Evolutionary conservation across 768 basidiomycete genomes (phyloP), one percentile per base, ranked within the genome.

Genomic region (Favolaschia claudopus): DNA sequence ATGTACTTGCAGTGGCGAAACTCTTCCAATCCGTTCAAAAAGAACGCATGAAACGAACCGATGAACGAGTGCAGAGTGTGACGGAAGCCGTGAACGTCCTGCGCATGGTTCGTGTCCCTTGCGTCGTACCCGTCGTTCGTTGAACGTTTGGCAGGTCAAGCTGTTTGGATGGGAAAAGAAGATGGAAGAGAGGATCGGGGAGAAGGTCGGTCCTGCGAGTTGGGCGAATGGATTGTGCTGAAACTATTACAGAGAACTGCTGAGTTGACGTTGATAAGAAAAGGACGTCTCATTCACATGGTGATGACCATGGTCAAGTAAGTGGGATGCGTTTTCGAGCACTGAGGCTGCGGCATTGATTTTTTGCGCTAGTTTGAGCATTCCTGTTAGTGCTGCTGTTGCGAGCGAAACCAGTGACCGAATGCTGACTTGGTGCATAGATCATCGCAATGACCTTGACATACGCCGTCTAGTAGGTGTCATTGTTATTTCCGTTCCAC

Each of bases 161-260:
- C 74, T 91, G 37, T 90, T 92, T 64, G 89, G 81, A 5, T 83
- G 89, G 82, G 82, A 88, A 78, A 78, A 81, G 51, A 80, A 83
- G 42, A 82, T 89, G 68, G 76, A 82, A 27, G 71, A 79, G 9
- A 77, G 79, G 48, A 76, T 93, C 46, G 71, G 77, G 20, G 79
- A 80, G 27, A 85, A 85, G 65, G 62, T 63, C 3, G 15, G 9
- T 1, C 10, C 22, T 20, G 19, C n/a, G 2, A 9, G 22, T 17
- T 22, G 77, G 75, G 82, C 79, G 66, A 70, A 77, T 4, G 1
- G 42, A 17, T 17, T 14, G 32, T 13, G 9, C 10, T 55, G 8
- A 58, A 44, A 7, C 13, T 5, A 0, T n/a, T 15, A 31, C 31
- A 63, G 65, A 73, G 85, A 44, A 79, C 82, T 42, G 72, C 70